phyloP scores from a whole-genome alignment of 1,284 basidiomycete species.

The Puccinia coronata region DNA sequence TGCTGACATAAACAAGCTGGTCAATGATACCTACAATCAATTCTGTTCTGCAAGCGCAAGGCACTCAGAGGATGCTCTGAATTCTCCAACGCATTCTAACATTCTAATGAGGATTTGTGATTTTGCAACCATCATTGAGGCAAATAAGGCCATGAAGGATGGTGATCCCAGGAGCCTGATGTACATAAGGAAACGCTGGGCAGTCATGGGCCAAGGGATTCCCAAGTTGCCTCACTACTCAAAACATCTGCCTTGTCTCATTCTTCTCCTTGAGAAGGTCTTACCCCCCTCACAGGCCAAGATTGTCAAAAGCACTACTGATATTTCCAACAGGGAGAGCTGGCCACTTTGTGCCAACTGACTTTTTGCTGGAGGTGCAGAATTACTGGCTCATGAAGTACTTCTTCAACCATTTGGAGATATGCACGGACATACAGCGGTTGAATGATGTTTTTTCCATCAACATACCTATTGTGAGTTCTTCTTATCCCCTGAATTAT shows the following conservation, averaged over 20 bases:
- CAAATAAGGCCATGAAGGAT: background rate
- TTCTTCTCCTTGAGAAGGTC: background rate
- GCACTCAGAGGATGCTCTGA: background rate
- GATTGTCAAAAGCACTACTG: background rate
- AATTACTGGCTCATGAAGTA: no score
- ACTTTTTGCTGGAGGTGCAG: conserved; percentile 17
- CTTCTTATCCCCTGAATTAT: background rate
- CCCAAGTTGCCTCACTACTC: conserved; percentile 10
- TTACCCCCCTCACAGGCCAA: background rate
- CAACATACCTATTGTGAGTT: conserved; percentile 2
- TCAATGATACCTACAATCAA: background rate
- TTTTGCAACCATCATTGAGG: conserved; percentile 14
- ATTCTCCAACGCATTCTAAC: background rate
- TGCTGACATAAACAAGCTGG: background rate
- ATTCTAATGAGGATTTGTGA: conserved; percentile 1
- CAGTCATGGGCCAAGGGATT: conserved; percentile 14
- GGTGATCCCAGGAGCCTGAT: conserved; percentile 15
- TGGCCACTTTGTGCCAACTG: conserved; percentile 1
- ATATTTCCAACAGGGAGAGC: background rate
- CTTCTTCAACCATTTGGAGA: conserved; percentile 7
- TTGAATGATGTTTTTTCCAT: conserved; percentile 25
- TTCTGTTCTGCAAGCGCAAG: background rate
- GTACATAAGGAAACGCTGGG: background rate
- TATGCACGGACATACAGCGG: conserved; percentile 14
- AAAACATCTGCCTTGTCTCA: conserved; percentile 9